Base-by-base conservation (phyloP, 257 asterid genomes). In the Nicotiana attenuata region DNA sequence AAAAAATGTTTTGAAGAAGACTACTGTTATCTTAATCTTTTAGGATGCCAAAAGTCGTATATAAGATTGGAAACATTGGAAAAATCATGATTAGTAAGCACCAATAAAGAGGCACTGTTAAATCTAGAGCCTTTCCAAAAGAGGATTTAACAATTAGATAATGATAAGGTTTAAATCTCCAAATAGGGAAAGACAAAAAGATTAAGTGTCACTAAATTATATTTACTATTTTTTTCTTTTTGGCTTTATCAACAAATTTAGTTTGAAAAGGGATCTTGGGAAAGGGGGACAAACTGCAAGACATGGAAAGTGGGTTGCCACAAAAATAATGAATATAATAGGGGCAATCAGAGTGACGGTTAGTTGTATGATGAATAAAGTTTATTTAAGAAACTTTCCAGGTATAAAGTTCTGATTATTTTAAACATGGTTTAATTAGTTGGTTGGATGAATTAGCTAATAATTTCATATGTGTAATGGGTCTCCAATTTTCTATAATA, bases 171-270 rank as follows among this genome's bases (percentile, higher is more conserved):
- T 22, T 22, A 73, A 61, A 63, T 80, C 85, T 84, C 89, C 83
- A 35, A 73, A 83, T 50, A 68, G 55, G 85, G 91, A 80, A 85
- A 80, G 85, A 66, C 68, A 73, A 38, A 4, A 41, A 33, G 9
- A 65, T 73, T 13, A 53, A 63, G 59, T 64, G 66, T 65, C 10
- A 47, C 41, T 73, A 73, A 84, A 75, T 14, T 24, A 47, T 47
- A 33, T 73, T 47, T 73, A 47, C 26, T 24, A 10, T 2, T 52
- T 3, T 52, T 13, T 13, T 8, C 5, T 20, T 73, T 47, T 24
- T 73, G 79, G 79, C 61, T 73, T 73, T 47, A 47, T 10, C 20
- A 14, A 47, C 24, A 47, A 56, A 71, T 73, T 71, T 47, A 47
- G 6, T 73, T 73, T 22, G 33, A 73, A 73, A 73, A 73, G 41